phyloP scores from a whole-genome alignment of 441 rosid species.

The Bruguiera hainesii region DNA sequence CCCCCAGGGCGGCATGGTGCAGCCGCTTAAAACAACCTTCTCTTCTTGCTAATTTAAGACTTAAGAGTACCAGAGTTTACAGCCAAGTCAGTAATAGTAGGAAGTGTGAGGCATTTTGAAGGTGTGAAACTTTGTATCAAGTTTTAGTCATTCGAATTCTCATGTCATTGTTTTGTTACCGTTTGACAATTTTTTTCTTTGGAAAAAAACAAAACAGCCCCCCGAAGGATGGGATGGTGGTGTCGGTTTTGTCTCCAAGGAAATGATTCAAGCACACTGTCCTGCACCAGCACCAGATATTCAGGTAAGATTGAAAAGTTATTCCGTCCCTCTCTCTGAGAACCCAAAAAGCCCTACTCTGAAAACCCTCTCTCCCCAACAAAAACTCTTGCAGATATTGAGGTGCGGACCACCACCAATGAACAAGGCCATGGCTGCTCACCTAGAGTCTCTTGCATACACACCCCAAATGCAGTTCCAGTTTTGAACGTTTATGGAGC shows the following conservation, averaged over 20 bases:
- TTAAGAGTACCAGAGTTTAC: too few relatives aligned
- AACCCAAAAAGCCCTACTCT: too few relatives aligned
- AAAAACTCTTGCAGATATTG: conserved; percentile 32
- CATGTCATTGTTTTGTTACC: too few relatives aligned
- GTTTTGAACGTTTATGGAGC: conserved; percentile 28
- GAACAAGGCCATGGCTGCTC: conserved; percentile 68
- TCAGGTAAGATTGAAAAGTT: conserved; percentile 28
- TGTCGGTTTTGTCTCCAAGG: conserved; percentile 54
- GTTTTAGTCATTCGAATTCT: background rate
- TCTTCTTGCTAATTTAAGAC: too few relatives aligned
- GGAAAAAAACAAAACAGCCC: conserved; percentile 35
- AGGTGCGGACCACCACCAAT: conserved; percentile 69
- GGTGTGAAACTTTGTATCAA: too few relatives aligned
- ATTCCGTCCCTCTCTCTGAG: background rate
- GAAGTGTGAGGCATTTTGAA: too few relatives aligned
- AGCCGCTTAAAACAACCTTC: too few relatives aligned
- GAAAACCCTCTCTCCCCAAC: background rate
- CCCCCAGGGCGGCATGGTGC: too few relatives aligned
- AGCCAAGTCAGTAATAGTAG: too few relatives aligned
- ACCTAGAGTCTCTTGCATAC: conserved; percentile 55
- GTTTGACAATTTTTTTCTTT: too few relatives aligned
- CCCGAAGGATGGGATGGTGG: conserved; percentile 67
- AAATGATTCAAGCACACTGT: conserved; percentile 52
- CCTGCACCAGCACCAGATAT: conserved; percentile 51
- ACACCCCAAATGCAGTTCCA: conserved; percentile 55